Evolutionary conservation across 495 filamentous ascomycete genomes (phyloP), one percentile per base, ranked within the genome.

Genomic region (Penicillium tannophilum): DNA sequence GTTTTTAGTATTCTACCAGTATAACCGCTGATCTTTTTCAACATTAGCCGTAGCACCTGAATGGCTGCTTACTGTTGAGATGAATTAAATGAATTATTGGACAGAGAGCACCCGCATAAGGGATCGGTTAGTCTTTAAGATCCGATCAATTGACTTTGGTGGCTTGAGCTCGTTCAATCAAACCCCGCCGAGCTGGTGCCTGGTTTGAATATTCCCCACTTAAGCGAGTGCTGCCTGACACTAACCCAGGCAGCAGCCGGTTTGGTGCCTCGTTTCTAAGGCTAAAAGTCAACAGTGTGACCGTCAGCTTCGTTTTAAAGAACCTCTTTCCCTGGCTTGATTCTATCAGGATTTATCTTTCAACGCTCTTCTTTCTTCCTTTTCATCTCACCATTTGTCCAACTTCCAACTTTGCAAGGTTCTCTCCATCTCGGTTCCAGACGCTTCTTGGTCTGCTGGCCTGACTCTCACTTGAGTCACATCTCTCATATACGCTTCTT

Each of bases 221-320:
- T 30, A 28, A 8, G 23, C 20, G 10, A 28, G 45, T 51, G 28
- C 16, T 51, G 48, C 48, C 48, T 51, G 48, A 33, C 7, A 14
- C 16, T 9, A 51, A 28, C 5, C 45, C 20, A 47, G 48, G 48
- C 48, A 51, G 28, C 48, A 51, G 48, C 48, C 48, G 5, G 3
- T 1, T 51, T 31, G 16, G 19, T 17, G 48, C 48, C 48, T 35
- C 7, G 16, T 9, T 4, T 2, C 3, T 51, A 26, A 51, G 48
- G 48, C 48, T 24, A 49, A 0, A 3, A 16, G 24, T 49, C 0
- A 49, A 16, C 7, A 17, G 16, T 36, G 33, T 36, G 9, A 36
- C 33, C 33, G 4, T 36, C 33, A 36, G 33, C 33, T 36, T 36
- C 12, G 33, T 12, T 36, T 36, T 12, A 36, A 36, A 36, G 10